A percentile compares a stretch with the other conserved stretches of the same genome.
Conservation (phyloP, 2,329 filamentous ascomycete species). For the Anisogramma anomala region DNA sequence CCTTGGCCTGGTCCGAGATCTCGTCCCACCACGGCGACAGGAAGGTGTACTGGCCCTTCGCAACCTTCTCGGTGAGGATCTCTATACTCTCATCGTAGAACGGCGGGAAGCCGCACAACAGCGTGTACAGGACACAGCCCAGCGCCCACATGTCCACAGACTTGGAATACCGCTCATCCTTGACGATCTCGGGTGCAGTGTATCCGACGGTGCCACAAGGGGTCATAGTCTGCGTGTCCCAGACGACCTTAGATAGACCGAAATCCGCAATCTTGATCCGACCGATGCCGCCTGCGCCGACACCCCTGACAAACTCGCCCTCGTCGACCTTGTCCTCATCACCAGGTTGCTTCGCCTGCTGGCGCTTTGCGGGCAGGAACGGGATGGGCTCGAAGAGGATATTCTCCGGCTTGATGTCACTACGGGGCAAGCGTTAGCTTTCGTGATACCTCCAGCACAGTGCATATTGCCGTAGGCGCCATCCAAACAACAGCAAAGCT, state of each 20-base stretch:
- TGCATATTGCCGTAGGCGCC: too few relatives aligned
- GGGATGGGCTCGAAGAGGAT: constrained; percentile 83
- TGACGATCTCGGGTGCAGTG: constrained; percentile 96
- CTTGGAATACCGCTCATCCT: constrained; percentile 97
- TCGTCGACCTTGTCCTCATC: constrained; percentile 98
- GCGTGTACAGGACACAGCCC: constrained; percentile 90
- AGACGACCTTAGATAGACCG: constrained; percentile 92
- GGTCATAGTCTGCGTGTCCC: constrained; percentile 97
- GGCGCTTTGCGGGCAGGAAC: constrained; percentile 66
- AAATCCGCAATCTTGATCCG: constrained; percentile 97
- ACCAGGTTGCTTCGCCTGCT: constrained; percentile 70
- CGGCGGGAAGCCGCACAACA: constrained; percentile 93
- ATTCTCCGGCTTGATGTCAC: constrained; percentile 98
- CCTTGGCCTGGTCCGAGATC: constrained; percentile 88
- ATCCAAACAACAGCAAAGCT: too few relatives aligned
- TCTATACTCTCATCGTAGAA: constrained; percentile 99
- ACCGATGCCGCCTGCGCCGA: constrained; percentile 83
- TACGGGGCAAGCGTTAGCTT: constrained; percentile 27
- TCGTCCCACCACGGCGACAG: constrained; percentile 99
- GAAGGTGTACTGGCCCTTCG: constrained; percentile 93
- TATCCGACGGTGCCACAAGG: constrained; percentile 98
- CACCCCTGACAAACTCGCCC: constrained; percentile 75
- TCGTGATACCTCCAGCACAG: too few relatives aligned
- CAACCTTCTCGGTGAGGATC: constrained; percentile 93
- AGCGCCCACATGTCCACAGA: constrained; percentile 99